phyloP scores from a whole-genome alignment of 768 basidiomycete genomes.

The Podaxis sp. region DNA sequence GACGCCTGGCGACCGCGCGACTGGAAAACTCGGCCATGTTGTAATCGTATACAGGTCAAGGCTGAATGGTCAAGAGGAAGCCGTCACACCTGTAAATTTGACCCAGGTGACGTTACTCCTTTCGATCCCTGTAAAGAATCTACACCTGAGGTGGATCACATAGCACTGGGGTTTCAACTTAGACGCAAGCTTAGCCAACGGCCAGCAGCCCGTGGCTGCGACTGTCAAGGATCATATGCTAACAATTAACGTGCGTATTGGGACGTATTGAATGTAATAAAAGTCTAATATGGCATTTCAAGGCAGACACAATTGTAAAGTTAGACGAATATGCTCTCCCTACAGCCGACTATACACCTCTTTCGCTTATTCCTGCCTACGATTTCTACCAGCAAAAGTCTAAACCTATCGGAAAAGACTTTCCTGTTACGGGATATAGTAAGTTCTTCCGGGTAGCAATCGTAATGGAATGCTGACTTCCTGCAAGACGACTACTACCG shows the following conservation, averaged over 20 bases:
- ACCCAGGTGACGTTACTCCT: conserved; percentile 53
- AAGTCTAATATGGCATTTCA: conserved; percentile 6
- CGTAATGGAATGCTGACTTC: conserved; percentile 5
- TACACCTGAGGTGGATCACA: background rate
- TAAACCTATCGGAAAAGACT: conserved; percentile 56
- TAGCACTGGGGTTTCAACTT: conserved; percentile 87
- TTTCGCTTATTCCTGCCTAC: conserved; percentile 47
- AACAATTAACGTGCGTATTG: conserved; percentile 36
- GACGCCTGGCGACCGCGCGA: conserved; percentile 15
- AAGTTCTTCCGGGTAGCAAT: background rate
- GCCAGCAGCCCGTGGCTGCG: conserved; percentile 33
- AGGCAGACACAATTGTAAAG: conserved; percentile 58
- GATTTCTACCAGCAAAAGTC: conserved; percentile 33
- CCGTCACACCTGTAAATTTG: conserved; percentile 71
- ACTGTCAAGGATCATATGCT: conserved; percentile 51
- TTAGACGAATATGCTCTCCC: conserved; percentile 49
- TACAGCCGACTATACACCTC: conserved; percentile 50
- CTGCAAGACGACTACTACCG: conserved; percentile 64
- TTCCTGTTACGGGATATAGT: conserved; percentile 65
- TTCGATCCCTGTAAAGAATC: conserved; percentile 2
- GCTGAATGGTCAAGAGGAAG: conserved; percentile 44
- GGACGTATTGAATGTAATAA: background rate
- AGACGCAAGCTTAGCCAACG: conserved; percentile 58
- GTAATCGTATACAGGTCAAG: conserved; percentile 70
- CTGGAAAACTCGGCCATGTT: conserved; percentile 55